Evolutionary conservation across 306 rosid species (phyloP).

Genomic region (Clitoria ternatea): DNA sequence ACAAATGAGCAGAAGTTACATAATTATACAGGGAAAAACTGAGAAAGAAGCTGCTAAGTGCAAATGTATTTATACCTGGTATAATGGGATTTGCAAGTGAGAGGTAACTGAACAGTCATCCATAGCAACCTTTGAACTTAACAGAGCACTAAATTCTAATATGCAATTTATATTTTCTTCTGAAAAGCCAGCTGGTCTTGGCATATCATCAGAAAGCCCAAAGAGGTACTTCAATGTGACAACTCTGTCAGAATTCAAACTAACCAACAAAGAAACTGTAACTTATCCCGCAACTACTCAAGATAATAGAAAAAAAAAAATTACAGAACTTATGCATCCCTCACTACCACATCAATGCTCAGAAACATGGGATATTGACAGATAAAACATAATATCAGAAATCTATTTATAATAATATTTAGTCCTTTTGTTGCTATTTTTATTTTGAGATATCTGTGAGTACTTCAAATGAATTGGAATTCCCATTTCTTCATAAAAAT

Average conservation of each 20-base stretch:
- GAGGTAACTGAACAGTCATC: conserved; percentile 48
- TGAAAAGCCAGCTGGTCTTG: conserved; percentile 46
- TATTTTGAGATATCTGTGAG: not conserved
- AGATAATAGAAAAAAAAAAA: not conserved
- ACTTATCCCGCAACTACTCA: conserved; percentile 27
- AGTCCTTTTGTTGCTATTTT: not conserved
- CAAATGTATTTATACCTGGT: conserved; percentile 49
- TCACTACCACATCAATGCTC: not conserved
- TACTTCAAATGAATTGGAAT: not conserved
- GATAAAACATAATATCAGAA: not conserved
- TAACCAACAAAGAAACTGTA: conserved; percentile 48
- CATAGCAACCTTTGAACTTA: conserved; percentile 47
- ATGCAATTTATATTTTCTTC: conserved; percentile 61
- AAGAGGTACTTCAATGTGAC: conserved; percentile 65
- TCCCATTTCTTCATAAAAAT: not conserved
- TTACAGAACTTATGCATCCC: not conserved
- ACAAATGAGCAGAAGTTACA: conserved; percentile 29
- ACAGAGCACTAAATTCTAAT: conserved; percentile 47
- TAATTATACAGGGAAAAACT: conserved; percentile 8
- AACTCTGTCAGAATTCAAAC: conserved; percentile 72
- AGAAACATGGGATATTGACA: conserved; percentile 3
- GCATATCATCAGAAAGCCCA: conserved; percentile 63
- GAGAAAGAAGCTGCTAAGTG: not conserved
- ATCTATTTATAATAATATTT: not conserved
- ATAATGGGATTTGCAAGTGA: conserved; percentile 44